Conservation (phyloP, 2,329 filamentous ascomycete species). For the Madurella mycetomatis region DNA sequence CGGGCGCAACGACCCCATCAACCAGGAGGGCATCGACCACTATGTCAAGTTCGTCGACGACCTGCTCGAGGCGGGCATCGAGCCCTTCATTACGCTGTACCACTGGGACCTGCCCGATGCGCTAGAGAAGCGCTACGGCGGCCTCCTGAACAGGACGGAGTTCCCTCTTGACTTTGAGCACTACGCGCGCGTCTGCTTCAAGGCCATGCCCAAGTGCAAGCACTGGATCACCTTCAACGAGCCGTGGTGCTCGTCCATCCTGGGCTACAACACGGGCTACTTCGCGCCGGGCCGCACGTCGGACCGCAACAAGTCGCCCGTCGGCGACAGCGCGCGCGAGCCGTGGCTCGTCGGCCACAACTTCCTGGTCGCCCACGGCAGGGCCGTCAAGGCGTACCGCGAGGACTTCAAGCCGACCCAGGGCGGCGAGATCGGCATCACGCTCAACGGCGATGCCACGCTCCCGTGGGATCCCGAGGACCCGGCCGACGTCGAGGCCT, state of each 20-base stretch:
- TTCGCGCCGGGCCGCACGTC: conserved; percentile 82
- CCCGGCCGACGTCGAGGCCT: conserved; percentile 69
- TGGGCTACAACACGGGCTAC: conserved; percentile 72
- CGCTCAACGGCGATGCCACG: conserved; percentile 77
- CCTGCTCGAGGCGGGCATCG: conserved; percentile 69
- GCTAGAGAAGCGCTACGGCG: conserved; percentile 75
- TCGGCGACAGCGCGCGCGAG: conserved; percentile 71
- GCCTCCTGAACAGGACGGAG: conserved; percentile 73
- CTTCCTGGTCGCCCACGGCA: conserved; percentile 72
- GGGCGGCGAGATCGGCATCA: conserved; percentile 79
- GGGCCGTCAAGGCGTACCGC: conserved; percentile 76
- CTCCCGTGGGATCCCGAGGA: conserved; percentile 80
- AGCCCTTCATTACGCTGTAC: conserved; percentile 75
- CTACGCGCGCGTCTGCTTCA: conserved; percentile 73
- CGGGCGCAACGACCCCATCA: conserved; percentile 75
- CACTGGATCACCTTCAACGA: conserved; percentile 92
- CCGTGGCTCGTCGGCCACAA: conserved; percentile 81
- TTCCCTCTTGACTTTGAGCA: conserved; percentile 77
- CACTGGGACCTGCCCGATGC: conserved; percentile 85
- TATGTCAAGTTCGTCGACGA: conserved; percentile 78
- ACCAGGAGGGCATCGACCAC: conserved; percentile 70
- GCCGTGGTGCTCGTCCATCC: conserved; percentile 77
- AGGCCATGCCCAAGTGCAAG: conserved; percentile 70
- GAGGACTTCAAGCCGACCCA: conserved; percentile 72
- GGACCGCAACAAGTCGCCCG: conserved; percentile 64